phyloP scores from a whole-genome alignment of 2,329 filamentous ascomycete genomes.

The Apiospora pterosperma region DNA sequence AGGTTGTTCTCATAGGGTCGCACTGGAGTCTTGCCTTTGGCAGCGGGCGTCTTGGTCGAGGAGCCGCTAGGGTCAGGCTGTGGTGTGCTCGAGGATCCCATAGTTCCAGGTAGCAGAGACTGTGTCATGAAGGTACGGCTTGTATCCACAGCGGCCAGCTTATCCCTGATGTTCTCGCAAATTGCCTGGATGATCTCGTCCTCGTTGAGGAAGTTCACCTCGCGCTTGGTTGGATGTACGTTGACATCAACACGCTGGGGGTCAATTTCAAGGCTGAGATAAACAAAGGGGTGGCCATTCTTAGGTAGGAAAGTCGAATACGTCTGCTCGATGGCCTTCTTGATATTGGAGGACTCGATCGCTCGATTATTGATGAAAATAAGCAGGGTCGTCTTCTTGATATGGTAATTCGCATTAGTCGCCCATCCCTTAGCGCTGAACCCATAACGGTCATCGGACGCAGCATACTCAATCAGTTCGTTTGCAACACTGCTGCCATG shows the following conservation, averaged over 20 bases:
- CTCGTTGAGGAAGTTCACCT: slow-evolving; percentile 96
- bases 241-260: slow-evolving; percentile 93
- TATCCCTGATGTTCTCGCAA: slow-evolving; percentile 73
- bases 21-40: slow-evolving; percentile 39
- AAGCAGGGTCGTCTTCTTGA: slow-evolving; percentile 82
- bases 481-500: slow-evolving; percentile 82
- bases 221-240: slow-evolving; percentile 92
- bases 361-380: slow-evolving; percentile 96
- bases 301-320: slow-evolving; percentile 88
- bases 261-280: slow-evolving; percentile 89
- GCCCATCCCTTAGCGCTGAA: slow-evolving; percentile 79
- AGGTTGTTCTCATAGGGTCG: slow-evolving; percentile 81
- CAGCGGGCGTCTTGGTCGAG: slow-evolving; percentile 28
- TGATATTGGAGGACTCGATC: slow-evolving; percentile 85
- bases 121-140: slow-evolving; percentile 95
- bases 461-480: slow-evolving; percentile 75
- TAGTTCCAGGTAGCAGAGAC: slow-evolving; percentile 73
- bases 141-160: slow-evolving; percentile 82
- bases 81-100: slow-evolving; percentile 23
- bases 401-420: slow-evolving; percentile 92
- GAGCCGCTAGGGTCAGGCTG: slow-evolving; percentile 24
- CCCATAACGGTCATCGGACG: slow-evolving; percentile 73
- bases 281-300: slow-evolving; percentile 89
- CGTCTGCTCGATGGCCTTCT: slow-evolving; percentile 86
- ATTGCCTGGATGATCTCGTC: slow-evolving; percentile 90